Conservation (phyloP, 2,329 filamentous ascomycete species). For the Ceratocystis cubensis region DNA sequence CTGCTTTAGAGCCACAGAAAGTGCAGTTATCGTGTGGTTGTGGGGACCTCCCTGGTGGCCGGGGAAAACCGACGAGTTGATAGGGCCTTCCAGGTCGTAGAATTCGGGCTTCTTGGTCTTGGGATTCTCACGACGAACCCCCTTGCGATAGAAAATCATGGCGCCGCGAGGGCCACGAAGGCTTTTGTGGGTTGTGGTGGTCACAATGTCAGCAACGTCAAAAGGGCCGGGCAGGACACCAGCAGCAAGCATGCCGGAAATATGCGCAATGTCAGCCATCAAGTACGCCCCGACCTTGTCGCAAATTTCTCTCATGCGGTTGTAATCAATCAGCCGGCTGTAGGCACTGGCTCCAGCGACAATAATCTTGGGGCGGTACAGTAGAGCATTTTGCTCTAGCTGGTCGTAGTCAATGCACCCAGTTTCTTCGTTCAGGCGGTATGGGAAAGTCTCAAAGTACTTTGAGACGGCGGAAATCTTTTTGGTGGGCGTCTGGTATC, state of each 20-base stretch:
- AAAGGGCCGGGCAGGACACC: conserved; percentile 88
- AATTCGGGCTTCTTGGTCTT: conserved; percentile 76
- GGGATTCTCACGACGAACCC: conserved; percentile 66
- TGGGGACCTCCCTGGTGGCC: conserved; percentile 96
- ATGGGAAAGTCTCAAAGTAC: conserved; percentile 97
- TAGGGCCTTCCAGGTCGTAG: conserved; percentile 85
- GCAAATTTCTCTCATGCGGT: conserved; percentile 77
- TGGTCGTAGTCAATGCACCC: conserved; percentile 92
- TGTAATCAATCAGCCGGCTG: conserved; percentile 90
- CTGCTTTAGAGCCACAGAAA: conserved; percentile 90
- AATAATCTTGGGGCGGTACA: conserved; percentile 92
- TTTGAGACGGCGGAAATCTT: conserved; percentile 98
- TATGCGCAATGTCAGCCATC: conserved; percentile 92
- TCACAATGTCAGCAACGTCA: conserved; percentile 81
- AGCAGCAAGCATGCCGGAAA: conserved; percentile 85
- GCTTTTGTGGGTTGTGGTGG: conserved; percentile 96
- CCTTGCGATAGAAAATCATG: conserved; percentile 97
- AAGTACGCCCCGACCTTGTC: conserved; percentile 89
- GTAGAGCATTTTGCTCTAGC: conserved; percentile 70
- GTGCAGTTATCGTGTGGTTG: conserved; percentile 96
- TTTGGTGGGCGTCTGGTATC: conserved; percentile 86
- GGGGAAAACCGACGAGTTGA: conserved; percentile 94
- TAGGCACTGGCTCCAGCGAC: conserved; percentile 93
- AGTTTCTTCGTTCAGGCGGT: conserved; percentile 78
- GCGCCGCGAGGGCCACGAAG: conserved; percentile 88